These are phyloP conservation scores for Stylonectria norvegica DNA, from an alignment of 2,329 filamentous ascomycete species.

Conservation along the genomic window DNA sequence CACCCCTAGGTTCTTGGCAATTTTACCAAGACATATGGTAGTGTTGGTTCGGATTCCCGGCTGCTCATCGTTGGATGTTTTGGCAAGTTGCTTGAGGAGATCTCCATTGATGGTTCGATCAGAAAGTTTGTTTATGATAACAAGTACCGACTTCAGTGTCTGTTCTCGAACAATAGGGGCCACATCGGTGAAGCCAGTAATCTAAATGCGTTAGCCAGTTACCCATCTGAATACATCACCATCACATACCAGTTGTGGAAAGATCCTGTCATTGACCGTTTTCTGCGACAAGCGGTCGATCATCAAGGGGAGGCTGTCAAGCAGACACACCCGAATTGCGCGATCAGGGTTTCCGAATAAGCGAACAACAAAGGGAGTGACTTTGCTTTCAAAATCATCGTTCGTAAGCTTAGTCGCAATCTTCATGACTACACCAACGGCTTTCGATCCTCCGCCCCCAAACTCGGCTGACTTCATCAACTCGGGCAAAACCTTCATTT, in stretches of 20 bases:
- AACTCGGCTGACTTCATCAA: conserved; percentile 99
- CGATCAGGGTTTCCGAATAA: conserved; percentile 89
- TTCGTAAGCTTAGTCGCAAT: conserved; percentile 82
- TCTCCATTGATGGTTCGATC: conserved; percentile 94
- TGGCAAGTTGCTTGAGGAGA: conserved; percentile 82
- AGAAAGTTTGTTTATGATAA: conserved; percentile 82
- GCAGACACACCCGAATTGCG: conserved; percentile 82
- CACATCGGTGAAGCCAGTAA: conserved; percentile 90
- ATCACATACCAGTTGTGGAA: conserved; percentile 76
- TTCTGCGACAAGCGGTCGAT: conserved; percentile 87
- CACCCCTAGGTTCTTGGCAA: conserved; percentile 80
- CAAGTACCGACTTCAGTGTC: conserved; percentile 89
- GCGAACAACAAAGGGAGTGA: conserved; percentile 82
- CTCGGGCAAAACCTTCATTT: conserved; percentile 92
- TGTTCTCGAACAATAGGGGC: conserved; percentile 92
- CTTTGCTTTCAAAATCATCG: conserved; percentile 82
- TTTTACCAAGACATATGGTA: conserved; percentile 94
- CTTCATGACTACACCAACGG: conserved; percentile 83
- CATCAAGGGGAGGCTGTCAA: conserved; percentile 86
- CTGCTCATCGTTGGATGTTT: conserved; percentile 96
- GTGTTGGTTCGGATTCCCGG: conserved; percentile 97
- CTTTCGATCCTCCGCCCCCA: conserved; percentile 89
- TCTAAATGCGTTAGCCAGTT: conserved; percentile 44
- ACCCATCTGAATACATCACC: background rate
- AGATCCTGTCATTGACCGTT: conserved; percentile 92